Percentiles rank a stretch among this genome's conserved stretches.
Conservation (phyloP, 805 yeast species). For the Candida pseudoglaebosa region DNA sequence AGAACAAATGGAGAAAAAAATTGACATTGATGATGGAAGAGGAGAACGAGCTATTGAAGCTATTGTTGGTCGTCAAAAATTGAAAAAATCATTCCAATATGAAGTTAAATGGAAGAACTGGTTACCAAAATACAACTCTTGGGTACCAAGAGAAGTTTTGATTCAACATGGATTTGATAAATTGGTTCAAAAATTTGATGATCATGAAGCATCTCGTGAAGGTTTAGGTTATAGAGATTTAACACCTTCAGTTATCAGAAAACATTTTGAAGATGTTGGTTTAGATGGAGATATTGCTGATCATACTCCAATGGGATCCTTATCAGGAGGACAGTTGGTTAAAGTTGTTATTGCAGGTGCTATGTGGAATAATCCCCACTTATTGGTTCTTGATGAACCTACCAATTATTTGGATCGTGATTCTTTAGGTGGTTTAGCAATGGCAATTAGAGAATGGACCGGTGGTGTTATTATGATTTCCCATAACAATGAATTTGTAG, state of each 20-base stretch:
- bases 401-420: conserved; percentile 98
- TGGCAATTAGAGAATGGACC: conserved; percentile 96
- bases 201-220: conserved; percentile 47
- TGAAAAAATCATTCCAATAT: conserved; percentile 94
- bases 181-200: conserved; percentile 43
- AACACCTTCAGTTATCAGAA: conserved; percentile 85
- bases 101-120: conserved; percentile 86
- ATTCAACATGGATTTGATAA: conserved; percentile 56
- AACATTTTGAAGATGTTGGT: conserved; percentile 97
- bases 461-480: conserved; percentile 99
- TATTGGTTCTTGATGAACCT: conserved; percentile 95
- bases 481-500: conserved; percentile 94
- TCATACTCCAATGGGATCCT: conserved; percentile 93
- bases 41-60: conserved; percentile 91
- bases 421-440: conserved; percentile 94
- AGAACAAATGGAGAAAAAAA: conserved; percentile 69
- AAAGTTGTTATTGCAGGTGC: conserved; percentile 99
- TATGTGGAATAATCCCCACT: conserved; percentile 99
- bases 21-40: conserved; percentile 81
- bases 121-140: conserved; percentile 89
- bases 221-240: conserved; percentile 50
- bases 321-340: conserved; percentile 97
- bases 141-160: conserved; percentile 83
- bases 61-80: conserved; percentile 93
- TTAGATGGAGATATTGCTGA: conserved; percentile 97